Evolutionary conservation across 768 basidiomycete genomes (phyloP), one percentile per base, ranked within the genome.

Genomic region (Termitomyces sp.): DNA sequence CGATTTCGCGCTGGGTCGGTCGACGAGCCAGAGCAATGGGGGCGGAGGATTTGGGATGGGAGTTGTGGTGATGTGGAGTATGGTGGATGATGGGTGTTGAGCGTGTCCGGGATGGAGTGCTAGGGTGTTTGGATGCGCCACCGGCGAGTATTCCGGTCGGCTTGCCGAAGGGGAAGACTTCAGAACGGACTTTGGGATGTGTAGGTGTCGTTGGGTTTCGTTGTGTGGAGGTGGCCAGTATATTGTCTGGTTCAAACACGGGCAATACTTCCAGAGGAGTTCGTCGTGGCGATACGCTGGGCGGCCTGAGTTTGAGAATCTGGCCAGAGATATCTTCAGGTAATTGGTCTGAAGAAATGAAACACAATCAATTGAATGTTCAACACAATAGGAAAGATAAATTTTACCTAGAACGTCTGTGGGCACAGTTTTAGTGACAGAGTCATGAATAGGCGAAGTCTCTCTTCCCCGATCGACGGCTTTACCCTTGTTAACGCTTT

Each of bases 391-490:
- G 18, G 3, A 12, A 26, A 12, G 1, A 26, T 18, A 7, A 30
- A 47, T 37, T 45, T 32, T 55, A 59, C 63, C 53, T 34, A 27
- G 44, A 16, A 27, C 18, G 14, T 54, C 54, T 27, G 40, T 14
- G 10, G 47, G 20, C 22, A 55, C 24, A 22, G 52, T 55, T 33
- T 65, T 50, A 20, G 16, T 49, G 12, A 53, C 39, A 52, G 37
- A 42, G 53, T 69, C 67, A 26, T 62, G 55, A 9, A 68, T 69
- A 53, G 69, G 71, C 18, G 60, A 65, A 40, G 66, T 72, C 10
- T 69, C 72, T 56, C 76, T 73, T 2, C 69, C 69, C 27, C 67
- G 30, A 30, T 56, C 46, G 20, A 56, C 46, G 5, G 57, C 62
- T 37, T 67, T 61, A 9, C 59, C 62, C 46, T 69, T 68, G 3